Evolutionary conservation across 345 rosid genomes (phyloP).

Genomic region (Heritiera fomes): DNA sequence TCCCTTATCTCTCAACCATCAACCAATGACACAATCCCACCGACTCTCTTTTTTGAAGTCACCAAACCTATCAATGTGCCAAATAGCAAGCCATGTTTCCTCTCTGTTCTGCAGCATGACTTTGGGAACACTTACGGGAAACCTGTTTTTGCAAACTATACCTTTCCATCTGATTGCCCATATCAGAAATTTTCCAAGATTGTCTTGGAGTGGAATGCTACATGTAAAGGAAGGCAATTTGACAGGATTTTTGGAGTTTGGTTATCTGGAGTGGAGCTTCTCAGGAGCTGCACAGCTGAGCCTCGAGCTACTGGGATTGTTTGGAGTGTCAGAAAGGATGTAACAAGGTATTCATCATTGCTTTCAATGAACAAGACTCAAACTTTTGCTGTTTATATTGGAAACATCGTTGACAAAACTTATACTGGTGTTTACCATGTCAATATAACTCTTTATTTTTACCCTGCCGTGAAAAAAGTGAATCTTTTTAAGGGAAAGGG

Average conservation of each 20-base stretch:
- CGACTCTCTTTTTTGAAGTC: conserved; percentile 77
- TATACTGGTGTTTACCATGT: conserved; percentile 89
- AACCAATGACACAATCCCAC: conserved; percentile 37
- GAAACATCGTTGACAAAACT: conserved; percentile 59
- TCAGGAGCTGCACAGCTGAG: conserved; percentile 95
- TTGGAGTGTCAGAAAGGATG: conserved; percentile 80
- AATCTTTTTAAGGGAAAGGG: conserved; percentile 7
- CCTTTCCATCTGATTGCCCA: conserved; percentile 61
- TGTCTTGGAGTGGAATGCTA: conserved; percentile 78
- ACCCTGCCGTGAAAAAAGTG: conserved; percentile 40
- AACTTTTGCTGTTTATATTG: conserved; percentile 62
- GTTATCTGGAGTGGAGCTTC: conserved; percentile 88
- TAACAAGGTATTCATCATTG: conserved; percentile 75
- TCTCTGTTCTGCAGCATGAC: conserved; percentile 65
- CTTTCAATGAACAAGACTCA: conserved; percentile 58
- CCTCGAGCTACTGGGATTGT: conserved; percentile 65
- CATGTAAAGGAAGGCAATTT: conserved; percentile 72
- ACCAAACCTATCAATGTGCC: conserved; percentile 53
- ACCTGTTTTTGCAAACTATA: conserved; percentile 66
- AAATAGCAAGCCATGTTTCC: conserved; percentile 48
- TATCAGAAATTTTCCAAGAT: conserved; percentile 58
- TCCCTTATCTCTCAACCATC: conserved; percentile 35
- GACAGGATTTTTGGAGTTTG: conserved; percentile 90
- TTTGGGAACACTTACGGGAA: conserved; percentile 68
- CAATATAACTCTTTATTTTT: conserved; percentile 59